Evolutionary conservation across 2,329 filamentous ascomycete genomes (phyloP), one percentile per base, ranked within the genome.

Genomic region (Biscogniauxia mediterranea): DNA sequence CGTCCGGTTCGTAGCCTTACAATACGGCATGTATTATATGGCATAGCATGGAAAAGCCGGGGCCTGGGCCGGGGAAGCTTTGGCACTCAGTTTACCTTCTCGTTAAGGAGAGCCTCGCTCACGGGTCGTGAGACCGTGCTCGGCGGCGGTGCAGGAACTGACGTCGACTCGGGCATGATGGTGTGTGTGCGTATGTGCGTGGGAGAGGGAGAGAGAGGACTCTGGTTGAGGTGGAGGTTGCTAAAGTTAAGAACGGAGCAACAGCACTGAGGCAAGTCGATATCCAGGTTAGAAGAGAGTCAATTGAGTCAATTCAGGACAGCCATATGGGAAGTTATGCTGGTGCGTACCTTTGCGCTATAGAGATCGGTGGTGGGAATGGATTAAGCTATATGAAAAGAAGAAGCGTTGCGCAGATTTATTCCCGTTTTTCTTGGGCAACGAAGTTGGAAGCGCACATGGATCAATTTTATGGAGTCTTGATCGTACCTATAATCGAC

Each of bases 101-200:
- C 95, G 80, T 98, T 98, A 75, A 99, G 87, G 73, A 99, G 88
- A 75, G 94, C 92, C 84, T 99, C 95, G 84, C 94, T 98, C 81
- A 97, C 90, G 67, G 95, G 94, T 79, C 92, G 87, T 78, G 89
- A 85, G 76, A 90, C 84, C 67, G 86, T 83, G 77, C 85, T 83
- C 71, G 87, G 83, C 71, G 87, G 83, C 69, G 84, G 78, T 73
- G 85, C 79, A 75, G 83, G 81, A 80, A 77, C 71, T 67, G 80
- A 78, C 56, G 78, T 76, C 72, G 60, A 50, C 56, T 85, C 82
- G 70, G 84, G 77, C 85, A 87, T 87, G 73, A 70, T 79, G 61
- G 53, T 61, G 59, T 32, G 59, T 32, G 11, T 32, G 28, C 7
- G 28, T 32, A 9, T 32, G 23, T 23, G 23, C 50, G 28, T 46